phyloP scores from a whole-genome alignment of 2,329 filamentous ascomycete genomes.

The Fusarium sp. region DNA sequence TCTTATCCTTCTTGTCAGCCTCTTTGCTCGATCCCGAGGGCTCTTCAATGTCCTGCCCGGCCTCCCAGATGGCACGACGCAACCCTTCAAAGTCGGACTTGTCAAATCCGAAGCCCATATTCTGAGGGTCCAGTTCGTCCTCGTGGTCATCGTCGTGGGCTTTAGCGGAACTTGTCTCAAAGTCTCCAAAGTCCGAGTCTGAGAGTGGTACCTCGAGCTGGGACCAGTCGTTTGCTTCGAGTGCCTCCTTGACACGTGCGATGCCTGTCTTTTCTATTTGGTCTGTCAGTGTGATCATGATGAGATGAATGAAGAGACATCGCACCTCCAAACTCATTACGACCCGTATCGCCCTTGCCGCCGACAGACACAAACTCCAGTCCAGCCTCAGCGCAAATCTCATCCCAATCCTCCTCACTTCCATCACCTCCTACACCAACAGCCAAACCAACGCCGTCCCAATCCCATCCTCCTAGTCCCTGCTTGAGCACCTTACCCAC shows the following conservation, averaged over 20 bases:
- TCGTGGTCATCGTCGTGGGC: constrained; percentile 46
- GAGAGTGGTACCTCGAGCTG: constrained; percentile 44
- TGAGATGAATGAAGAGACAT: neutral
- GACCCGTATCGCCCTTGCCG: constrained; percentile 51
- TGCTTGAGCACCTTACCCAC: constrained; percentile 68
- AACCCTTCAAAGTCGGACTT: constrained; percentile 65
- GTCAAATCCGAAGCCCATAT: constrained; percentile 65
- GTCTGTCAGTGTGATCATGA: constrained; percentile 30
- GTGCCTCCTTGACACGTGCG: constrained; percentile 68
- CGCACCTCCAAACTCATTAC: constrained; percentile 72
- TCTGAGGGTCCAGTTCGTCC: constrained; percentile 58
- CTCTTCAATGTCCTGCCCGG: constrained; percentile 44
- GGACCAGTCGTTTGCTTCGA: constrained; percentile 76
- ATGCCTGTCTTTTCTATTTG: constrained; percentile 68
- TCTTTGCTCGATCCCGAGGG: constrained; percentile 16
- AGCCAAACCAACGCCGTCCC: constrained; percentile 74
- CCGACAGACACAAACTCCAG: constrained; percentile 73
- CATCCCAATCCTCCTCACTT: constrained; percentile 71
- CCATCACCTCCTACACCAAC: constrained; percentile 65
- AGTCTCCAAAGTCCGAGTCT: constrained; percentile 48
- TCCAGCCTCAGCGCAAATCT: constrained; percentile 66
- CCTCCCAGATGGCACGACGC: constrained; percentile 63
- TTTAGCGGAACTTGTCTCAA: constrained; percentile 52
- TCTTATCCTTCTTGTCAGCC: constrained; percentile 20
- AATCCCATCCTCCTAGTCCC: constrained; percentile 70